A percentile compares a stretch with the other conserved stretches of the same genome.
phyloP scores from a whole-genome alignment of 202 grass and related monocot species.

The Elaeis oleifera region DNA sequence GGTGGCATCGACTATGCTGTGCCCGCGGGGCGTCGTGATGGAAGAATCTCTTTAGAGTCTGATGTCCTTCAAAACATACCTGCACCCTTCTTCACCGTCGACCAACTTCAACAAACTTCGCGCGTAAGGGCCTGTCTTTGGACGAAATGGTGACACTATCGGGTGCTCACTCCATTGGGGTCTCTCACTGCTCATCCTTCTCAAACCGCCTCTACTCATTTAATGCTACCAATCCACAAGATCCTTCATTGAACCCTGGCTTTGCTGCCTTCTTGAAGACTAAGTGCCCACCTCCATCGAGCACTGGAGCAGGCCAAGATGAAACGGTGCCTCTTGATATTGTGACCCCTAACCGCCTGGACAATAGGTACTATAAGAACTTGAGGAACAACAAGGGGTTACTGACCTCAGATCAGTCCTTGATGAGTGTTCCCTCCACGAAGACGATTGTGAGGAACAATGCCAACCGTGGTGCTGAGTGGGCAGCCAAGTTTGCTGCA shows the following conservation, averaged over 20 bases:
- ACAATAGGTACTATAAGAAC: constrained; percentile 30
- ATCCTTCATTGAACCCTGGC: constrained; percentile 8
- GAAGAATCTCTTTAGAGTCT: constrained; percentile 18
- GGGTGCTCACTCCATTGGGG: constrained; percentile 42
- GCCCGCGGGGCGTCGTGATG: constrained; percentile 39
- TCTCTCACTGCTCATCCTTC: constrained; percentile 53
- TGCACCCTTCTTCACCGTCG: constrained; percentile 26
- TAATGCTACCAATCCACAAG: background rate
- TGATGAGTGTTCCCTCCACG: constrained; percentile 10
- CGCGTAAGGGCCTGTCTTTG: constrained; percentile 23
- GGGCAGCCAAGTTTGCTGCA: constrained; percentile 11
- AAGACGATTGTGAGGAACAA: constrained; percentile 4
- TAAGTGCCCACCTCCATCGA: constrained; percentile 19
- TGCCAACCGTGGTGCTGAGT: constrained; percentile 1
- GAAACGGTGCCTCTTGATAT: constrained; percentile 24
- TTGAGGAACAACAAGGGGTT: constrained; percentile 13
- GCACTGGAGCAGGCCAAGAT: background rate
- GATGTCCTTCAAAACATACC: constrained; percentile 31
- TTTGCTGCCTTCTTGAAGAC: constrained; percentile 6
- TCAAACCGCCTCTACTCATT: constrained; percentile 29
- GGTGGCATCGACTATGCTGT: constrained; percentile 22
- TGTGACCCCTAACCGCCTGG: constrained; percentile 11
- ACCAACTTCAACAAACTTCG: constrained; percentile 27
- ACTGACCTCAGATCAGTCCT: constrained; percentile 20
- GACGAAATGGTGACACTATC: constrained; percentile 47